Conservation (phyloP, 441 rosid genomes). For the Sinapis alba region DNA sequence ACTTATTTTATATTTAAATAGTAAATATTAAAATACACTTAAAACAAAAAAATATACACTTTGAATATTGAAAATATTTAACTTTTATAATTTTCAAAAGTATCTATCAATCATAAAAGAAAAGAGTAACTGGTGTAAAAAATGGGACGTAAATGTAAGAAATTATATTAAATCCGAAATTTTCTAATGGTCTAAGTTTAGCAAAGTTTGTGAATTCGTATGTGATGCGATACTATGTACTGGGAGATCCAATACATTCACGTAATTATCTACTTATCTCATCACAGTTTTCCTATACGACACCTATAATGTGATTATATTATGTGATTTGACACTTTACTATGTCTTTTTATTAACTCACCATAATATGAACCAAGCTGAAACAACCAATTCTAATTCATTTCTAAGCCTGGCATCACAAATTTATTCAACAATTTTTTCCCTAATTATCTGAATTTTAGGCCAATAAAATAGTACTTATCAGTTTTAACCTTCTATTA, state of each 20-base stretch:
- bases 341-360: neutral
- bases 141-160: neutral
- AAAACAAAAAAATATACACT: no score
- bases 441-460: neutral
- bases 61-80: no score
- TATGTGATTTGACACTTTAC: constrained; percentile 14
- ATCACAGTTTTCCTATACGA: neutral
- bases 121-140: no score
- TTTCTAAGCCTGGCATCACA: neutral
- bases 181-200: constrained; percentile 10
- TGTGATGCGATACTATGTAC: neutral
- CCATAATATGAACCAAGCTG: neutral
- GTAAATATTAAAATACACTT: no score
- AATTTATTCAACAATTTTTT: neutral
- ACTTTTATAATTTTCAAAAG: no score
- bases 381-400: neutral
- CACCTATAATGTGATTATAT: neutral
- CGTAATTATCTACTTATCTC: constrained; percentile 24
- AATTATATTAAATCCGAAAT: neutral
- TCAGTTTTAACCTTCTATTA: neutral
- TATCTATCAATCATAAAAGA: no score
- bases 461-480: neutral
- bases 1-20: no score
- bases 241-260: constrained; percentile 12
- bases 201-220: constrained; percentile 2